Evolutionary conservation across 2,329 filamentous ascomycete genomes (phyloP).

Genomic region (Orbilia ellipsospora): DNA sequence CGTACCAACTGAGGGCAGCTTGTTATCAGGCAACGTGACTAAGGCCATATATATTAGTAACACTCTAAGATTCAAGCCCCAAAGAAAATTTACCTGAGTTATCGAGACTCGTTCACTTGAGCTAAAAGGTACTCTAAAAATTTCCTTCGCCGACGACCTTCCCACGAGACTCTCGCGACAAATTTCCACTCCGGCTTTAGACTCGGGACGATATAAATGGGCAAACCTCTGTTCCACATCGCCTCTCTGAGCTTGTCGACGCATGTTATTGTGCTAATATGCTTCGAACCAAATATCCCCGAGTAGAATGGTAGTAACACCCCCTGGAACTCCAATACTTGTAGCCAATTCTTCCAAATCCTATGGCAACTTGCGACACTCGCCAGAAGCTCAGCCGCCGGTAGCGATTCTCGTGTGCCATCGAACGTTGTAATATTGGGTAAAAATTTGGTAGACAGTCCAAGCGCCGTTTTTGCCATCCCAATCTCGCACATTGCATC

Average conservation of each 20-base stretch:
- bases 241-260: slow-evolving; percentile 1
- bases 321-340: slow-evolving; percentile 9
- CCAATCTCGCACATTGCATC: slow-evolving; percentile 40
- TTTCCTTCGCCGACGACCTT: slow-evolving; percentile 6
- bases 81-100: not conserved
- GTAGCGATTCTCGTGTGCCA: not conserved
- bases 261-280: slow-evolving; percentile 22
- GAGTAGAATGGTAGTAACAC: slow-evolving; percentile 2
- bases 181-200: slow-evolving; percentile 5
- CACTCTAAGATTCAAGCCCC: not conserved
- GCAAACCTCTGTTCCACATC: slow-evolving; percentile 9
- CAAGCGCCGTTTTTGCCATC: slow-evolving; percentile 3
- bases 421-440: not conserved
- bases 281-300: not conserved
- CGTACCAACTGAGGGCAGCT: too few species aligned
- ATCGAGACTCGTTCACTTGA: not conserved
- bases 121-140: not conserved
- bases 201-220: slow-evolving; percentile 1
- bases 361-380: slow-evolving; percentile 22
- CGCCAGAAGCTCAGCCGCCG: slow-evolving; percentile 1
- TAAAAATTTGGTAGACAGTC: slow-evolving; percentile 9
- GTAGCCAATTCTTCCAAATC: not conserved
- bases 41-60: not conserved
- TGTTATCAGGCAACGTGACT: not conserved
- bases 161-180: slow-evolving; percentile 3